Conservation (phyloP, 2,329 filamentous ascomycete species). For the Drechslerella dactyloides region DNA sequence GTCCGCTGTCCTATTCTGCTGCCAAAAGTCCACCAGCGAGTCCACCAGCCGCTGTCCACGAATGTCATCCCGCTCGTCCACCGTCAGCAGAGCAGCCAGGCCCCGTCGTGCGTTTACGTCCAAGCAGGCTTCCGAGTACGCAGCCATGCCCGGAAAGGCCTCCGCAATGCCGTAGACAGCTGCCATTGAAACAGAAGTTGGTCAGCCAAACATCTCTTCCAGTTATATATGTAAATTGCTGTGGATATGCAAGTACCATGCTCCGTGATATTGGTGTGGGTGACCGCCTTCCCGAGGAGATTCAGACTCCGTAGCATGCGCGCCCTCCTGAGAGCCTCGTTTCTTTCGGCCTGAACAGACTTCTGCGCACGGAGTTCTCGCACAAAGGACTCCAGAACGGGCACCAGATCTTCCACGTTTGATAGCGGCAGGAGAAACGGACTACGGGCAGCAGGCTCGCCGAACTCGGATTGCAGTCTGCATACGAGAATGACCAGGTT, state of each 20-base stretch:
- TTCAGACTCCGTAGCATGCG: slow-evolving; percentile 29
- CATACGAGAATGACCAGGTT: background rate
- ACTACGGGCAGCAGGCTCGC: background rate
- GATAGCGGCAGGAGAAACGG: slow-evolving; percentile 31
- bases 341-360: slow-evolving; percentile 6
- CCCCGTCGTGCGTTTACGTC: slow-evolving; percentile 11
- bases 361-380: slow-evolving; percentile 23
- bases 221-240: too few species aligned
- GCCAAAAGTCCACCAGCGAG: slow-evolving; percentile 36
- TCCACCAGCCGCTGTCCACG: slow-evolving; percentile 14
- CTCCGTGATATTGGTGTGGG: slow-evolving; percentile 21
- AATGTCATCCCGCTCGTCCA: slow-evolving; percentile 14
- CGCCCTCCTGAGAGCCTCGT: slow-evolving; percentile 10
- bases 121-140: slow-evolving; percentile 34
- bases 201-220: too few species aligned
- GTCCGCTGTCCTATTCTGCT: slow-evolving; percentile 11
- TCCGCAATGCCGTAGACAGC: slow-evolving; percentile 26
- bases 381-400: slow-evolving; percentile 28
- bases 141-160: slow-evolving; percentile 23
- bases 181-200: background rate
- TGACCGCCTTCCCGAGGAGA: slow-evolving; percentile 32
- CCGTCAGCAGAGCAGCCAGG: slow-evolving; percentile 15
- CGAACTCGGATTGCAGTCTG: slow-evolving; percentile 9
- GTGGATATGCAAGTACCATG: slow-evolving; percentile 29
- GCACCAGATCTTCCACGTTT: slow-evolving; percentile 21